Percentiles rank a stretch among this genome's conserved stretches.
Conservation (phyloP, 108 stramenopile genomes). For the Hondaea fermentalgiana region DNA sequence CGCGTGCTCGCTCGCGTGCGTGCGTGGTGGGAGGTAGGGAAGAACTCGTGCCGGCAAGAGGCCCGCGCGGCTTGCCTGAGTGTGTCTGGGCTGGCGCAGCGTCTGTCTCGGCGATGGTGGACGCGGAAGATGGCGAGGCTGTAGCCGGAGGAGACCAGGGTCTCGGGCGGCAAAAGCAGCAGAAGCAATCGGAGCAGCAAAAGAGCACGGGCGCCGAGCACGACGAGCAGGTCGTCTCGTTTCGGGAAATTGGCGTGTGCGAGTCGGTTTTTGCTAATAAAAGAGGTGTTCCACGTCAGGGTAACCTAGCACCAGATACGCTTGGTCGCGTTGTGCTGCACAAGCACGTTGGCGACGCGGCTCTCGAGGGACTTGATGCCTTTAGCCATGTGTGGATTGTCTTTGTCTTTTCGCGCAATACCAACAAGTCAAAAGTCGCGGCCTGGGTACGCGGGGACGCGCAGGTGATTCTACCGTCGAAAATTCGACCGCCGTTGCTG, state of each 20-base stretch:
- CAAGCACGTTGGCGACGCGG: background rate
- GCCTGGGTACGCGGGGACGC: background rate
- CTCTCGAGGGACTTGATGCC: background rate
- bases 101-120: no score
- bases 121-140: no score
- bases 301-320: background rate
- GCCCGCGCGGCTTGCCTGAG: no score
- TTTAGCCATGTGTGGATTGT: background rate
- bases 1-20: no score
- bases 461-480: background rate
- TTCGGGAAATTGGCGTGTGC: background rate
- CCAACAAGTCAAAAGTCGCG: background rate
- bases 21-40: no score
- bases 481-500: background rate
- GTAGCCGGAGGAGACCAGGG: no score
- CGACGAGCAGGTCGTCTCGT: background rate
- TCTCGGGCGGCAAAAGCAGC: no score
- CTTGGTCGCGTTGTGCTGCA: background rate
- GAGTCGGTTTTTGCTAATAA: background rate
- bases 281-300: background rate
- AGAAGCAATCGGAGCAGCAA: no score
- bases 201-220: no score
- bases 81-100: no score
- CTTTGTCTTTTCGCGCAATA: conserved; percentile 5
- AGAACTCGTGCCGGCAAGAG: no score